A percentile compares a stretch with the other conserved stretches of the same genome.
Evolutionary conservation across 306 rosid species (phyloP).

Genomic region (Prunus mira): DNA sequence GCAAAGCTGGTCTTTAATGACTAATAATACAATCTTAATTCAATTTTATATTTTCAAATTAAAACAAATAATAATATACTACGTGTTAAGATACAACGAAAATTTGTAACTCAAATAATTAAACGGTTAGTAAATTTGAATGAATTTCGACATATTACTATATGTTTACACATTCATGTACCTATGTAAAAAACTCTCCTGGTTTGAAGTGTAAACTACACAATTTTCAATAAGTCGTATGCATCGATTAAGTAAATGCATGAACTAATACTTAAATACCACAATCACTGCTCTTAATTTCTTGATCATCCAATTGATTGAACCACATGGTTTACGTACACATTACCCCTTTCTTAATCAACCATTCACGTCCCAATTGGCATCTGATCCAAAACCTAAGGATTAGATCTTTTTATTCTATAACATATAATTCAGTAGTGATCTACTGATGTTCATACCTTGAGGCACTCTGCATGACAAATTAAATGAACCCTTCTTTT

Average conservation of each 20-base stretch:
- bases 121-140: accelerated
- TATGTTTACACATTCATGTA: not conserved
- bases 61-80: not conserved
- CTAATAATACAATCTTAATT: not conserved
- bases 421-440: not conserved
- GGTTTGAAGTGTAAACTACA: not conserved
- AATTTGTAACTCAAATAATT: not conserved
- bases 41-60: not conserved
- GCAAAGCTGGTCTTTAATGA: not conserved
- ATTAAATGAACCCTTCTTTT: too few species aligned
- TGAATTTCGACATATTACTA: not conserved
- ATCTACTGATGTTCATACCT: not conserved
- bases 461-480: too few species aligned
- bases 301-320: not conserved
- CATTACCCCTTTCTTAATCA: not conserved
- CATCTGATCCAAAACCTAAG: slow-evolving; percentile 7
- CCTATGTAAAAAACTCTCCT: not conserved
- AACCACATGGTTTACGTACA: slow-evolving; percentile 2
- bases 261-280: not conserved
- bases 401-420: not conserved
- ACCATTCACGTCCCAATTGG: not conserved
- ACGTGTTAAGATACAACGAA: too few species aligned
- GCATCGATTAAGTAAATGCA: not conserved
- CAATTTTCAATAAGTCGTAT: not conserved
- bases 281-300: not conserved